Conservation (phyloP, 352 stramenopile species). For the Elongisporangium anandrum region DNA sequence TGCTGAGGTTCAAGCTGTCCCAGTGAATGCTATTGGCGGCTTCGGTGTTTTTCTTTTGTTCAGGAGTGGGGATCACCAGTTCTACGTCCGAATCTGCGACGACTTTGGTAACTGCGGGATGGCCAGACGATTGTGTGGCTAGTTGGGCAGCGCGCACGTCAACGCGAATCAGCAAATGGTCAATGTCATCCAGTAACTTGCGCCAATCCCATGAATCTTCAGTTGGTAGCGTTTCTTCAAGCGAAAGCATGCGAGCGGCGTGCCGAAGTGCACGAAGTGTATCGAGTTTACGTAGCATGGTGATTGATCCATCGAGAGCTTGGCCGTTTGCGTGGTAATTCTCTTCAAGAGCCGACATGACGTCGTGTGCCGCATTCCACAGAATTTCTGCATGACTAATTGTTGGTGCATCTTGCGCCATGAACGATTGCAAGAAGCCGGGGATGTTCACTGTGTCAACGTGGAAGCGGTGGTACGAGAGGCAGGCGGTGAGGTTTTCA, state of each 20-base stretch:
- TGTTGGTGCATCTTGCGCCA: slow-evolving; percentile 85
- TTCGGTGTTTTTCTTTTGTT: neutral
- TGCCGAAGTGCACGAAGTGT: slow-evolving; percentile 58
- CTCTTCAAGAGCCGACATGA: slow-evolving; percentile 85
- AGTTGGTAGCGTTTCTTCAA: slow-evolving; percentile 64
- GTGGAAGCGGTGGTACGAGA: slow-evolving; percentile 94
- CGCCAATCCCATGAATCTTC: slow-evolving; percentile 79
- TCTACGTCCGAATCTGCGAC: slow-evolving; percentile 2
- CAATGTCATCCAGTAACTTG: slow-evolving; percentile 72
- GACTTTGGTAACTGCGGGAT: neutral
- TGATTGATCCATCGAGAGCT: slow-evolving; percentile 27
- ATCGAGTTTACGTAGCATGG: slow-evolving; percentile 64
- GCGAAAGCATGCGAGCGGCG: slow-evolving; percentile 50
- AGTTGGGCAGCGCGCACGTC: slow-evolving; percentile 38
- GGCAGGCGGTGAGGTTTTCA: slow-evolving; percentile 90
- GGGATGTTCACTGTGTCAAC: slow-evolving; percentile 90
- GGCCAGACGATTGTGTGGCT: slow-evolving; percentile 13
- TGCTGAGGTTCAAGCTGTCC: slow-evolving; percentile 52
- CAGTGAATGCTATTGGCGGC: slow-evolving; percentile 42
- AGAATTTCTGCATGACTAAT: slow-evolving; percentile 92
- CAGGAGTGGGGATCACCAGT: neutral
- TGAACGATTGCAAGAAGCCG: slow-evolving; percentile 87
- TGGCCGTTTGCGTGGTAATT: slow-evolving; percentile 59
- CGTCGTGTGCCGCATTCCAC: slow-evolving; percentile 89
- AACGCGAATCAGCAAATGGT: slow-evolving; percentile 53